phyloP scores from a whole-genome alignment of 2,329 filamentous ascomycete species.

The Fusarium sp. region DNA sequence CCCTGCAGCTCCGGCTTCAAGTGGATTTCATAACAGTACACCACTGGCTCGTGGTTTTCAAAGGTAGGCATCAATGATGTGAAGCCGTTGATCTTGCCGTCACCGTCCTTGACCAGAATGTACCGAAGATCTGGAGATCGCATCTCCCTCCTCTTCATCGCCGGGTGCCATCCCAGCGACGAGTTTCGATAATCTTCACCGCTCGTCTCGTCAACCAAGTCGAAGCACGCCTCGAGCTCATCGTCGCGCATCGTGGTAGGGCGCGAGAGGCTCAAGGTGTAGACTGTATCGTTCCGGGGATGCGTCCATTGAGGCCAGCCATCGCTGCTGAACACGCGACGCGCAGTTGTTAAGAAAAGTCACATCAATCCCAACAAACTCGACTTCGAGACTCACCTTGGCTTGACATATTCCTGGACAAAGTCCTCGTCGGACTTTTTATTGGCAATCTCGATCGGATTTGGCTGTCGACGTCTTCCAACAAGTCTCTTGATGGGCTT shows the following conservation, averaged over 20 bases:
- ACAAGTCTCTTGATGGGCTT: slow-evolving; percentile 19
- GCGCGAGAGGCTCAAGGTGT: slow-evolving; percentile 58
- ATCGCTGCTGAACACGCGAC: slow-evolving; percentile 22
- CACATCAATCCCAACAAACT: background rate
- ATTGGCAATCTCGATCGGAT: slow-evolving; percentile 63
- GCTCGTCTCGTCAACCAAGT: slow-evolving; percentile 73
- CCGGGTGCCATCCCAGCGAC: slow-evolving; percentile 71
- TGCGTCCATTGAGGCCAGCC: slow-evolving; percentile 62
- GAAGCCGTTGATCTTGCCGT: slow-evolving; percentile 61
- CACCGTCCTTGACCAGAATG: slow-evolving; percentile 65
- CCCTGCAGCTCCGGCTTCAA: slow-evolving; percentile 67
- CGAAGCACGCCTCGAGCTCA: slow-evolving; percentile 66
- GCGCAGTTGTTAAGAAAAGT: background rate
- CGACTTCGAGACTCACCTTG: slow-evolving; percentile 52
- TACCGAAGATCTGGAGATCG: slow-evolving; percentile 74
- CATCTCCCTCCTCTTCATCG: slow-evolving; percentile 76
- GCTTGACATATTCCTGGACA: slow-evolving; percentile 59
- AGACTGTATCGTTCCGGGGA: slow-evolving; percentile 55
- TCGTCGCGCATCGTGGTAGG: slow-evolving; percentile 53
- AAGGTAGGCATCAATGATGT: slow-evolving; percentile 78
- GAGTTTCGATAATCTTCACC: slow-evolving; percentile 72
- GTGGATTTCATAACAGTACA: slow-evolving; percentile 87
- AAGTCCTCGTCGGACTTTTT: slow-evolving; percentile 61
- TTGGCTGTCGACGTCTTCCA: slow-evolving; percentile 29
- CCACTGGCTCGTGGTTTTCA: slow-evolving; percentile 72